These are phyloP conservation scores for Lodderomyces oxycetoniae DNA, from an alignment of 1,139 yeast species.

Conservation along the genomic window DNA sequence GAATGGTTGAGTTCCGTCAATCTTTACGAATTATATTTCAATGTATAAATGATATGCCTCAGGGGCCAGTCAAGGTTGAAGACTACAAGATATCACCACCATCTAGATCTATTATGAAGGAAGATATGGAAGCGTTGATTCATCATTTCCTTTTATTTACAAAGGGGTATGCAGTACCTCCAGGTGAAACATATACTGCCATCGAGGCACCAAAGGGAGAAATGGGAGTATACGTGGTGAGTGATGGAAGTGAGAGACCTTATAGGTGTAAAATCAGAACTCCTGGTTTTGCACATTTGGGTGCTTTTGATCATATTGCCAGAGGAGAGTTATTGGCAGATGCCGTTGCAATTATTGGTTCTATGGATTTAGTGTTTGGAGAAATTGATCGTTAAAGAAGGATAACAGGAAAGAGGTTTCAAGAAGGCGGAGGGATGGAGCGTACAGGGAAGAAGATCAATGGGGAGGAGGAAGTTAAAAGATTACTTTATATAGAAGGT, in stretches of 20 bases:
- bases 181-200: slow-evolving; percentile 87
- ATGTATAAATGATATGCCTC: slow-evolving; percentile 88
- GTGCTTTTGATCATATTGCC: slow-evolving; percentile 80
- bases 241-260: slow-evolving; percentile 88
- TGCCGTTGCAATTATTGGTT: slow-evolving; percentile 91
- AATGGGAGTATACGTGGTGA: slow-evolving; percentile 86
- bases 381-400: slow-evolving; percentile 72
- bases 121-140: slow-evolving; percentile 88
- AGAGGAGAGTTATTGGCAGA: slow-evolving; percentile 88
- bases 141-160: slow-evolving; percentile 86
- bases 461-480: slow-evolving; percentile 6
- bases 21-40: slow-evolving; percentile 85
- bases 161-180: slow-evolving; percentile 86
- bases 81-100: slow-evolving; percentile 85
- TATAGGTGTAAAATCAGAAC: slow-evolving; percentile 91
- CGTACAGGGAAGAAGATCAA: slow-evolving; percentile 1
- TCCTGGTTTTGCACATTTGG: slow-evolving; percentile 88
- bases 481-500: slow-evolving; percentile 21
- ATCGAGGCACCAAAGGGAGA: slow-evolving; percentile 96
- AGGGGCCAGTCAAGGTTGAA: slow-evolving; percentile 89
- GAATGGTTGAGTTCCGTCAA: slow-evolving; percentile 93
- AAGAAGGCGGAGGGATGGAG: background rate
- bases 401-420: background rate
- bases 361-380: slow-evolving; percentile 93
- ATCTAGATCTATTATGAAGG: slow-evolving; percentile 77